Conservation (phyloP, 192 early-diverging fungal genomes). For the Neocallimastix lanati region DNA sequence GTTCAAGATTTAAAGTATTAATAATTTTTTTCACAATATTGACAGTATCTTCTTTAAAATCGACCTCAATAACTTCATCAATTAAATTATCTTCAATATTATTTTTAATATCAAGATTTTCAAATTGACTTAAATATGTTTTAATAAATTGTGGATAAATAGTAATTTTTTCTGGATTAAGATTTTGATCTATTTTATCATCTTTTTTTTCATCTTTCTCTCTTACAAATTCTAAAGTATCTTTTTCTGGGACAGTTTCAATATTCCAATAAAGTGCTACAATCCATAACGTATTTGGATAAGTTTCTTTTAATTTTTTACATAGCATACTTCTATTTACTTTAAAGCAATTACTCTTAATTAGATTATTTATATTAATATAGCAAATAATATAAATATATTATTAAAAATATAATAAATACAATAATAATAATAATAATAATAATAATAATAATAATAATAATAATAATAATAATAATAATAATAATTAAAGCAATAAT, state of each 20-base stretch:
- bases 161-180: slow-evolving; percentile 44
- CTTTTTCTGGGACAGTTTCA: not conserved
- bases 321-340: not conserved
- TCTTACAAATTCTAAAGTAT: not conserved
- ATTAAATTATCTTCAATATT: not conserved
- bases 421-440: too few species aligned
- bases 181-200: slow-evolving; percentile 58
- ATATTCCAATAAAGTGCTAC: not conserved
- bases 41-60: not conserved
- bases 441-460: too few species aligned
- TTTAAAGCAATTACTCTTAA: not conserved
- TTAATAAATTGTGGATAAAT: slow-evolving; percentile 9
- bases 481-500: too few species aligned
- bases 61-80: not conserved
- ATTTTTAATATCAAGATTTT: not conserved
- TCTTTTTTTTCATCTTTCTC: slow-evolving; percentile 21
- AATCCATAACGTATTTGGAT: not conserved
- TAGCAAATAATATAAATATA: too few species aligned
- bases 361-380: too few species aligned
- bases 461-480: too few species aligned
- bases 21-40: not conserved
- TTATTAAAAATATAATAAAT: too few species aligned
- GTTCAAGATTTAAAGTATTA: not conserved
- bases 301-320: not conserved
- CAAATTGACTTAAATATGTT: not conserved